Evolutionary conservation across 106 monocot genomes (phyloP), one percentile per base, ranked within the genome.

Genomic region (Amphibolis antarctica): DNA sequence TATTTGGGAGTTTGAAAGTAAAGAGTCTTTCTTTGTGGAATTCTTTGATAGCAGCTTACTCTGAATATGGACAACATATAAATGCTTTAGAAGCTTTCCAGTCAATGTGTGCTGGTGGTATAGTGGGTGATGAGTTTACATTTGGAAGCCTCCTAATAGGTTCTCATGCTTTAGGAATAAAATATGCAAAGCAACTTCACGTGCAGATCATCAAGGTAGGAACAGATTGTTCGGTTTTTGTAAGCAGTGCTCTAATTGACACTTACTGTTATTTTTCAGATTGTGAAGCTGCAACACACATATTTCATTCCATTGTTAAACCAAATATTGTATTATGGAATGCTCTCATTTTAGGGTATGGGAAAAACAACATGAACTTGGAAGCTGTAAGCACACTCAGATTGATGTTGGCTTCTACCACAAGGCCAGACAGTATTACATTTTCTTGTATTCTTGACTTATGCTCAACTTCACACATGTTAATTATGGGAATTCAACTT

Each of bases 21-120:
- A 82, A 78, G 59, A 75, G 59, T 17, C 25, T 82, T 63, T 45
- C 78, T 30, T 31, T 82, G 56, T 78, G 77, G 78, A 82, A 82
- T 75, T 65, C 82, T 54, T 53, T 82, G 27, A 74, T 82, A 21
- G 50, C 71, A 43, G 70, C 77, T 64, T 82, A 71, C 53, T 62
- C 67, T 23, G 74, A 74, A 44, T 62, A 63, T 75, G 78, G 67
- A 56, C 51, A 71, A 47, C 45, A 63, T 67, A 67, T 67, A 65
- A 56, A 75, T 63, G 82, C 71, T 59, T 26, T 52, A 0, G 25
- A 51, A 63, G 30, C 71, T 53, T 82, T 71, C 53, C 63, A 52
- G 29, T 44, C 71, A 59, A 74, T 77, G 82, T 49, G 67, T 55
- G 7, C 28, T 22, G 66, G 49, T 51, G 74, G 75, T 18, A 63